These are phyloP conservation scores for Acer yangbiense DNA, from an alignment of 345 rosid species.

Conservation along the genomic window DNA sequence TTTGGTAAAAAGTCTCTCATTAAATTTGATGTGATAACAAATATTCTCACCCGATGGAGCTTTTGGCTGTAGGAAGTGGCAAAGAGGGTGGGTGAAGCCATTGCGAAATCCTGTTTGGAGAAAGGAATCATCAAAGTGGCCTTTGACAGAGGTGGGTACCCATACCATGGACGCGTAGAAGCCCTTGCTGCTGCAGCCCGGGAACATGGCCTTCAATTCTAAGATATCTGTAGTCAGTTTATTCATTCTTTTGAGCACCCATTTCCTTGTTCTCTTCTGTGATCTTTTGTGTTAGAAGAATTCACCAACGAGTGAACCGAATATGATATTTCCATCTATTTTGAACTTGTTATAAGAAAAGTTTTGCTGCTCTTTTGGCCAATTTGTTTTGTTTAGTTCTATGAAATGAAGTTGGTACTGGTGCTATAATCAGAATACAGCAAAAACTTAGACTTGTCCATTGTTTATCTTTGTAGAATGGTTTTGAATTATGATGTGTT, in stretches of 20 bases:
- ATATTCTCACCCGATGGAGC: conserved; percentile 8
- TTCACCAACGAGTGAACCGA: neutral
- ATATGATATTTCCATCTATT: neutral
- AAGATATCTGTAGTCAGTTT: conserved; percentile 25
- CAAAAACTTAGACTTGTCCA: neutral
- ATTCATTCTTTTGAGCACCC: conserved; percentile 5
- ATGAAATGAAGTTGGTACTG: neutral
- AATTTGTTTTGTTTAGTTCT: neutral
- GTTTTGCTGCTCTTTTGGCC: neutral
- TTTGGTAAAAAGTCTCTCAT: neutral
- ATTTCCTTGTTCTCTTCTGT: conserved; percentile 6
- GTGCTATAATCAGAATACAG: neutral
- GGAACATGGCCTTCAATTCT: conserved; percentile 84
- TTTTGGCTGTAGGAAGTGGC: conserved; percentile 77
- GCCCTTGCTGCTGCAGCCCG: conserved; percentile 88
- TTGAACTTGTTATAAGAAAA: neutral
- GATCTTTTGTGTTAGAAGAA: conserved; percentile 3
- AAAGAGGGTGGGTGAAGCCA: conserved; percentile 74
- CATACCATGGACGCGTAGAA: conserved; percentile 84
- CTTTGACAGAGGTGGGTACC: conserved; percentile 90
- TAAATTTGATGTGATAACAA: neutral
- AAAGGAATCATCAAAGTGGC: conserved; percentile 89
- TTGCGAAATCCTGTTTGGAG: conserved; percentile 87
- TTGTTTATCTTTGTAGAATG: no score
- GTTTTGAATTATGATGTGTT: no score